Evolutionary conservation across 768 basidiomycete species (phyloP).

Genomic region (Mycena olivaceomarginata): DNA sequence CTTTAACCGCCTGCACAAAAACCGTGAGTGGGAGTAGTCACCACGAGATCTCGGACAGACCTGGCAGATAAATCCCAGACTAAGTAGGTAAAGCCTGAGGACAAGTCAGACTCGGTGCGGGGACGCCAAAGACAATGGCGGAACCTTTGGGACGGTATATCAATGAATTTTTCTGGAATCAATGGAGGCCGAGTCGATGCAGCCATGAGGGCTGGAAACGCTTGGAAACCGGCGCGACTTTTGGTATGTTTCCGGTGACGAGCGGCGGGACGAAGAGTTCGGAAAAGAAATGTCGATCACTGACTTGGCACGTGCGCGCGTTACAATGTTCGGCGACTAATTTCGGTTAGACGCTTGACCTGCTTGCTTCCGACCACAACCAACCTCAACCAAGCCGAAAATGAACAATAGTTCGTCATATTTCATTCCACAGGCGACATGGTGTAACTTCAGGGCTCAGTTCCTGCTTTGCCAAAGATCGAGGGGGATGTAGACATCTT

Average conservation of each 20-base stretch:
- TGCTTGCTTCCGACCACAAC: background rate
- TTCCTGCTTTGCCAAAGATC: slow-evolving; percentile 74
- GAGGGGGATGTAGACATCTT: slow-evolving; percentile 72
- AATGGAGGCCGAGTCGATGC: slow-evolving; percentile 60
- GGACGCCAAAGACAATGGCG: background rate
- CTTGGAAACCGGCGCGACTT: slow-evolving; percentile 8
- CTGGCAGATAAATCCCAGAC: slow-evolving; percentile 86
- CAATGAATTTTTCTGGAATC: slow-evolving; percentile 84
- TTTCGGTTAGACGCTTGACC: background rate
- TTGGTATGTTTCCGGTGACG: background rate
- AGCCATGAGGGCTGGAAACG: background rate
- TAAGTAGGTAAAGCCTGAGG: slow-evolving; percentile 86
- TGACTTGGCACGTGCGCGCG: too few species aligned
- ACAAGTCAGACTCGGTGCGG: slow-evolving; percentile 47
- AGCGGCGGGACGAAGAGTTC: background rate
- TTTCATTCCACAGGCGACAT: background rate
- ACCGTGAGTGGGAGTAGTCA: background rate
- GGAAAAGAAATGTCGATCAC: background rate
- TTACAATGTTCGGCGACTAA: too few species aligned
- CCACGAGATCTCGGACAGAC: slow-evolving; percentile 60
- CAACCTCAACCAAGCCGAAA: background rate
- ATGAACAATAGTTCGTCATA: slow-evolving; percentile 18
- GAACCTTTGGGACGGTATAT: slow-evolving; percentile 63
- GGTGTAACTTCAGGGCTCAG: slow-evolving; percentile 1
- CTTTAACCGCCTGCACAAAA: slow-evolving; percentile 79